Percentiles rank a stretch among this genome's conserved stretches.
Conservation (phyloP, 1,284 basidiomycete species). For the Marasmius tenuissimus region DNA sequence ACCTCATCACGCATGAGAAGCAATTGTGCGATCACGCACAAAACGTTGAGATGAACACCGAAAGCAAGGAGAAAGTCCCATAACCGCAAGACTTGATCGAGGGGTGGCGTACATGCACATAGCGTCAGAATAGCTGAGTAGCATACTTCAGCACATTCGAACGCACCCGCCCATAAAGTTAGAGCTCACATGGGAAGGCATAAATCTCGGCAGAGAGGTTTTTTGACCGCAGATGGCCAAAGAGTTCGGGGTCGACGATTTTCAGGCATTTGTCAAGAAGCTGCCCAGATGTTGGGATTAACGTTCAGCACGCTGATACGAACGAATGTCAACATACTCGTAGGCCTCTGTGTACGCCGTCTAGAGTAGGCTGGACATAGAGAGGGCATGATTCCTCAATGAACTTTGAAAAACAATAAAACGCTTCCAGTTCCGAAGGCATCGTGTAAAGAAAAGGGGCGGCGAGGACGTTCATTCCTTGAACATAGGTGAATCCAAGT, state of each 20-base stretch:
- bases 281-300: slow-evolving; percentile 41
- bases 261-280: slow-evolving; percentile 90
- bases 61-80: slow-evolving; percentile 99
- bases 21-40: slow-evolving; percentile 95
- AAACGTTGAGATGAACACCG: slow-evolving; percentile 92
- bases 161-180: slow-evolving; percentile 28
- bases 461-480: slow-evolving; percentile 98
- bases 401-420: slow-evolving; percentile 92
- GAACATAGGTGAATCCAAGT: slow-evolving; percentile 90
- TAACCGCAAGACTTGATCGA: slow-evolving; percentile 89
- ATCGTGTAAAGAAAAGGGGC: slow-evolving; percentile 96
- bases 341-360: slow-evolving; percentile 91
- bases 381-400: slow-evolving; percentile 92
- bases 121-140: slow-evolving; percentile 86
- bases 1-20: slow-evolving; percentile 88
- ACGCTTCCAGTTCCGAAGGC: slow-evolving; percentile 95
- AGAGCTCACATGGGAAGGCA: slow-evolving; percentile 84
- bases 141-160: slow-evolving; percentile 5
- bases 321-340: slow-evolving; percentile 56
- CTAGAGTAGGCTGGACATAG: slow-evolving; percentile 93
- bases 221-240: slow-evolving; percentile 79
- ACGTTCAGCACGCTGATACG: neutral
- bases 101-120: slow-evolving; percentile 94
- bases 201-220: slow-evolving; percentile 98
- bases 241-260: slow-evolving; percentile 88